Conservation (phyloP, 139 green algal genomes). For the Coelastrella sp. region DNA sequence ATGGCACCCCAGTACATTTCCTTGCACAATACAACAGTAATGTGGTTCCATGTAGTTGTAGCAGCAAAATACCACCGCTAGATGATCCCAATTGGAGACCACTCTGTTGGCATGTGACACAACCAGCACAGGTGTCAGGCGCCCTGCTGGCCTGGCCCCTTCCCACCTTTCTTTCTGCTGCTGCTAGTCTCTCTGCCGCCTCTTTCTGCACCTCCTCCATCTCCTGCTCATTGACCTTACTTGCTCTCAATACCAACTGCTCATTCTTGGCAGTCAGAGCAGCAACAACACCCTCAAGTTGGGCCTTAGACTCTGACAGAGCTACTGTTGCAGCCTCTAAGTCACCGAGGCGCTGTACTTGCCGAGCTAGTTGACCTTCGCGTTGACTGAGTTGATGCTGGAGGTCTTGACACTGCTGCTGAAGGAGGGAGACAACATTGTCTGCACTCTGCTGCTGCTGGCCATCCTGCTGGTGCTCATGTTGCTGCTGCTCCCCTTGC, state of each 20-base stretch:
- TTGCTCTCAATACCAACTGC: conserved; percentile 72
- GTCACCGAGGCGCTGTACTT: conserved; percentile 60
- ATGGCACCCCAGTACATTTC: no score
- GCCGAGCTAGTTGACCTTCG: conserved; percentile 72
- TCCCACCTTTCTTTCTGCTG: conserved; percentile 52
- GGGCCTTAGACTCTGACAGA: background rate
- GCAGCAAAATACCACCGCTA: no score
- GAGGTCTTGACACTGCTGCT: conserved; percentile 51
- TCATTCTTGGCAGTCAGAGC: conserved; percentile 76
- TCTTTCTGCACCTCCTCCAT: conserved; percentile 57
- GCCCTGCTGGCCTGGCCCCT: background rate
- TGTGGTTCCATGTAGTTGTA: no score
- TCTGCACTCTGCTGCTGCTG: conserved; percentile 1
- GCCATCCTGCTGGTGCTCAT: background rate
- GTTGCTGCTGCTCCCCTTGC: conserved; percentile 9
- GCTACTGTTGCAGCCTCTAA: conserved; percentile 22
- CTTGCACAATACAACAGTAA: no score
- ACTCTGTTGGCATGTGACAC: no score
- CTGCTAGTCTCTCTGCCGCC: conserved; percentile 45
- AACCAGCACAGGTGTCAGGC: no score
- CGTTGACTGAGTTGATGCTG: conserved; percentile 55
- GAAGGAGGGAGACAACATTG: background rate
- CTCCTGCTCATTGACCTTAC: conserved; percentile 65
- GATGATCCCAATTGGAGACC: no score
- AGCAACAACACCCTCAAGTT: conserved; percentile 43